Evolutionary conservation across 495 filamentous ascomycete species (phyloP).

Genomic region (Cladorrhinum samala): DNA sequence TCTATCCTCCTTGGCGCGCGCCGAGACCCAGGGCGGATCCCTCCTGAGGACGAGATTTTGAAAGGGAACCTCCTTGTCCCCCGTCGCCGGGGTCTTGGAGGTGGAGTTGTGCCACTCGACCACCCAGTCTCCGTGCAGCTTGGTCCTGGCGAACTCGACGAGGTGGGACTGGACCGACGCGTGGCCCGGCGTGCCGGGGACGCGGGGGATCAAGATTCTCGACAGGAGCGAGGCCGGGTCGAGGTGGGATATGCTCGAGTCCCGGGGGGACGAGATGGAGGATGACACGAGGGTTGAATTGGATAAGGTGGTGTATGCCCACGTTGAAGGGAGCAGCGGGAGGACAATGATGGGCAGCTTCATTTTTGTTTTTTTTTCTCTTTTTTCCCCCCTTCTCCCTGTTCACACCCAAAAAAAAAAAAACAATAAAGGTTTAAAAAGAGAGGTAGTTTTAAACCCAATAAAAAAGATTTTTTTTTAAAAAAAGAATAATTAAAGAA

Average conservation of each 20-base stretch:
- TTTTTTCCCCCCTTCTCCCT: not conserved
- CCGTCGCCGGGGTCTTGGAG: slow-evolving; percentile 66
- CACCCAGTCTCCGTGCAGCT: slow-evolving; percentile 67
- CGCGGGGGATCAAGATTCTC: slow-evolving; percentile 86
- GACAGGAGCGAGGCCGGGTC: slow-evolving; percentile 38
- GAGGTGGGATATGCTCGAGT: not conserved
- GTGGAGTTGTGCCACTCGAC: slow-evolving; percentile 84
- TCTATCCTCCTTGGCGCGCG: not conserved
- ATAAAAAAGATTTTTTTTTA: too few species aligned
- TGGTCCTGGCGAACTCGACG: slow-evolving; percentile 63
- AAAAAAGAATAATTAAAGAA: too few species aligned
- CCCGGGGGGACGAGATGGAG: not conserved
- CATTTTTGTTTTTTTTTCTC: too few species aligned
- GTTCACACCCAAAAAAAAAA: too few species aligned
- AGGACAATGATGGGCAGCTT: not conserved
- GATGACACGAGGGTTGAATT: not conserved
- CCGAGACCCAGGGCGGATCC: slow-evolving; percentile 83
- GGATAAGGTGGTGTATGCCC: not conserved
- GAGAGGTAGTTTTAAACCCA: too few species aligned
- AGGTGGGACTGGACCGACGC: slow-evolving; percentile 67
- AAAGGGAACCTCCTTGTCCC: slow-evolving; percentile 68
- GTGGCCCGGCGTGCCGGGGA: slow-evolving; percentile 71
- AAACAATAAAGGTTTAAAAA: too few species aligned
- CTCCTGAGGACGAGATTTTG: slow-evolving; percentile 79
- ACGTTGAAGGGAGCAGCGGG: not conserved